Evolutionary conservation across 176 grass and related monocot species (phyloP), one percentile per base, ranked within the genome.

Genomic region (Cenchrus fungigraminus): DNA sequence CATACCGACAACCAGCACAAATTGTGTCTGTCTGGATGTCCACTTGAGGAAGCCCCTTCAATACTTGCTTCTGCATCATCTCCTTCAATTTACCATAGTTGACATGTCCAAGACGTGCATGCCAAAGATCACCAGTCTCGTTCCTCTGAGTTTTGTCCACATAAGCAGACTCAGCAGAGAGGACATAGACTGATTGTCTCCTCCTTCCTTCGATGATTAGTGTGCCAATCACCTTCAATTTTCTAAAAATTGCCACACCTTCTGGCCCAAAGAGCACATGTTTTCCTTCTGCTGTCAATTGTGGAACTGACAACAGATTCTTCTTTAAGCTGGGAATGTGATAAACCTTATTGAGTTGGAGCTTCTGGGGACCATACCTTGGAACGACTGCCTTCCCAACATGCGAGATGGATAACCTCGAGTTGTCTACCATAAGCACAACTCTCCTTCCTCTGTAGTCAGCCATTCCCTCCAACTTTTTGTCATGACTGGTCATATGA

Each of bases 341-440:
- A 40, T 40, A 40, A 40, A 3, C 37, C 37, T 40, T 40, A 40
- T 40, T 40, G 37, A 4, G 37, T 40, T 40, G 2, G 37, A 40
- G 37, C 4, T 40, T 4, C 0, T 40, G 3, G 4, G 37, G 37
- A 40, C 37, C 37, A 40, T 3, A 40, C 37, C 37, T 40, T 40
- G 37, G 37, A 40, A 40, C 37, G 37, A 40, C 37, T 4, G 4
- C 37, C 37, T 40, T 40, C 37, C 37, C 37, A 17, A 50, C 47
- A 12, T 12, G 47, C 2, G 47, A 50, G 47, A 47, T 46, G 45
- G 49, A 50, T 50, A 50, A 50, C 7, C 55, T 57, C 19, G 63
- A 88, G 73, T 88, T 83, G 25, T 88, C 72, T 2, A 40, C 20
- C 32, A 13, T 72, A 1, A 83, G 6, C 13, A 88, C 57, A 14